phyloP scores from a whole-genome alignment of 345 rosid genomes.

The Bruguiera gymnorhiza region DNA sequence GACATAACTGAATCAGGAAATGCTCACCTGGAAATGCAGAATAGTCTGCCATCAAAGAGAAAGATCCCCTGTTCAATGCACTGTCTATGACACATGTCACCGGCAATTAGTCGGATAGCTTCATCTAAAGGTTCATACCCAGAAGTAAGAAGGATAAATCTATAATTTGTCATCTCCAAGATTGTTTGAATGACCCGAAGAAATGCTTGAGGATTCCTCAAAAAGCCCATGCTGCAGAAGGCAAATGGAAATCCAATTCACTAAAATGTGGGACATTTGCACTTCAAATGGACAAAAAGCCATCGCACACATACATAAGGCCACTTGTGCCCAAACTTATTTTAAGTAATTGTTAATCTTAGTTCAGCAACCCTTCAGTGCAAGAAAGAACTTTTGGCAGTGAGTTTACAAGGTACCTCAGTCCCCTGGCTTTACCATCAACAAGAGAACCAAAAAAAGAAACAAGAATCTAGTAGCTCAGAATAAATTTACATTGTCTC shows the following conservation, averaged over 20 bases:
- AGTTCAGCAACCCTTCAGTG: no score
- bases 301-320: slow-evolving; percentile 1
- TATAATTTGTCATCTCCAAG: slow-evolving; percentile 37
- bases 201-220: slow-evolving; percentile 51
- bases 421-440: no score
- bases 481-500: no score
- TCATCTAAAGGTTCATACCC: slow-evolving; percentile 52
- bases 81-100: slow-evolving; percentile 19
- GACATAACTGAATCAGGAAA: slow-evolving; percentile 1
- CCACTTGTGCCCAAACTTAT: not conserved
- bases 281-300: slow-evolving; percentile 1
- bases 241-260: slow-evolving; percentile 11
- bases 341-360: no score
- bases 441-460: no score
- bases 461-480: no score
- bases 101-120: slow-evolving; percentile 32
- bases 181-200: slow-evolving; percentile 44
- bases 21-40: slow-evolving; percentile 59
- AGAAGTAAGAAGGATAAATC: slow-evolving; percentile 58
- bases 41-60: slow-evolving; percentile 42
- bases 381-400: no score
- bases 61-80: slow-evolving; percentile 33
- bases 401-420: no score
- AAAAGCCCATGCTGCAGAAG: slow-evolving; percentile 56
- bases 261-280: not conserved